Base-by-base conservation (phyloP, 2,329 filamentous ascomycete species). In the Fusarium solani-melongenae region DNA sequence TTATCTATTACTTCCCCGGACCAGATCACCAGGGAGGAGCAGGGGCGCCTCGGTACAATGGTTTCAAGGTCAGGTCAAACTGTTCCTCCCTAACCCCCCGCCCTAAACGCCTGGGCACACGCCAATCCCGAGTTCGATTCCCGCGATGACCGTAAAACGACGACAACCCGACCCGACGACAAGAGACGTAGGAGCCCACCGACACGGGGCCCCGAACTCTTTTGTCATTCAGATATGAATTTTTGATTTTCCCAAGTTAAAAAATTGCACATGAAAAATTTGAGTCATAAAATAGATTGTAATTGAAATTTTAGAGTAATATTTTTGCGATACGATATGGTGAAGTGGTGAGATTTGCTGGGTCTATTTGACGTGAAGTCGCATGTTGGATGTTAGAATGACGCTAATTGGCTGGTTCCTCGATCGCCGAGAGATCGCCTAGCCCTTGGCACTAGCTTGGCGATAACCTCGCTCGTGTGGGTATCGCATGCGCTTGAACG, bases 51-150 rank as follows among this genome's bases (percentile, higher is more conserved):
- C 65, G 67, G 78, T 51, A 14, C 46, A 51, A n/a, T 12, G 46
- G 46, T 55, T 68, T 29, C 17, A 78, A 61, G 75, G 74, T 79
- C 77, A 74, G 78, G 77, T 69, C 78, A 79, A 79, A 72, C 72
- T 77, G 73, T 55, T 63, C 62, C 53, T 62, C 57, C 56, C 56
- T 9, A 46, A 17, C 36, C 41, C 29, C 29, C 22, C 34, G 15
- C 55, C 53, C 20, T 36, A 38, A 17, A 24, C 33, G 53, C 53
- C 53, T 36, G 31, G 29, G 31, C 64, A 33, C 41, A 61, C 57
- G 22, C 56, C 44, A 8, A 68, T 39, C 11, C 31, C 68, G 62
- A 59, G 53, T 57, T 57, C 55, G 55, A 60, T 15, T 33, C 27
- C 57, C 24, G n/a, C 8, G 31, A 59, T 24, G 6, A 39, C 49